Evolutionary conservation across 2,329 filamentous ascomycete species (phyloP), one percentile per base, ranked within the genome.

Genomic region (Cadophora malorum): DNA sequence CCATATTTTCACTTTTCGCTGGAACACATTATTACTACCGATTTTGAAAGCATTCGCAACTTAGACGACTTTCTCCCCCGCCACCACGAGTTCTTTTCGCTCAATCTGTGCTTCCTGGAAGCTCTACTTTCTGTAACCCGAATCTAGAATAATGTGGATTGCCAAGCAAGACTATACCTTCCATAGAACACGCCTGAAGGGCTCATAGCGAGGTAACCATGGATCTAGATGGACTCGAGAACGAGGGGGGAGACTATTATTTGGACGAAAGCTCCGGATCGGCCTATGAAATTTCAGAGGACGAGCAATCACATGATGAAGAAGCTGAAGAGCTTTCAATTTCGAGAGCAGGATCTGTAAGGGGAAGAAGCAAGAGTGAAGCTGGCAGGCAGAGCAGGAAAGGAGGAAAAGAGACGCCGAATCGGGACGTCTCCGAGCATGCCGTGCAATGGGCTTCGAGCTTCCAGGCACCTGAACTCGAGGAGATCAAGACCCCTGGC

Each of bases 231-330:
- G 66, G 70, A 38, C 41, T 38, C 12, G 69, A 73, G 21, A 59
- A 41, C 28, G 41, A 67, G 5, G 60, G 58, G 52, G 49, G 52
- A 9, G 38, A 58, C 9, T 25, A 47, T 23, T 56, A 55, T 45
- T 38, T 58, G 5, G 73, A 74, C 35, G 71, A 74, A 61, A 72
- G 74, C 55, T 75, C 75, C 23, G 74, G 68, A 41, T 77, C 76
- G 64, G 72, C 68, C 47, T 76, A 75, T 68, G 74, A 77, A 55
- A 49, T 45, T 10, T 73, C 72, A 21, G 70, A 69, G 8, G 71
- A 72, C 33, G 69, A 71, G 49, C 56, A 63, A 21, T 68, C 70
- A 67, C 53, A 67, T 66, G 64, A 74, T 16, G 66, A 61, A 52
- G 25, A 28, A 3, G 23, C 16, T 12, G 33, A 64, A 12, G 31